A percentile compares a stretch with the other conserved stretches of the same genome.
phyloP scores from a whole-genome alignment of 2,329 filamentous ascomycete genomes.

The Tolypocladium tundrense region DNA sequence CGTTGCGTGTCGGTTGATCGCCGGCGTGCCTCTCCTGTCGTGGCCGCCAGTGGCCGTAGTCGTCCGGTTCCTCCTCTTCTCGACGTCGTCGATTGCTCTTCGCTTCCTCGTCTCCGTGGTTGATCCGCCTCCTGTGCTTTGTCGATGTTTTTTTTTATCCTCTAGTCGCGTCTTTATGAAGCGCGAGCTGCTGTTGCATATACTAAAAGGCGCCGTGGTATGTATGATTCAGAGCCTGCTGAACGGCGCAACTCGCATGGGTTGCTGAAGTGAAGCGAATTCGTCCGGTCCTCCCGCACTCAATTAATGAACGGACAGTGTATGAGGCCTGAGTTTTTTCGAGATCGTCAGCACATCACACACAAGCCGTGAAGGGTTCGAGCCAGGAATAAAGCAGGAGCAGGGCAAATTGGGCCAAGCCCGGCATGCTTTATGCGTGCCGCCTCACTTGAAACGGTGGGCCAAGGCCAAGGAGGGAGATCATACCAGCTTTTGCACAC shows the following conservation, averaged over 20 bases:
- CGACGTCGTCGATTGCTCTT: not conserved
- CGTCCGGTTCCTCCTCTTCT: not conserved
- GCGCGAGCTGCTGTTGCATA: not conserved
- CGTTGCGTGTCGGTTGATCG: not conserved
- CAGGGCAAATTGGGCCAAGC: not conserved
- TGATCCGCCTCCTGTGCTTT: not conserved
- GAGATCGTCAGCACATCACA: constrained; percentile 1
- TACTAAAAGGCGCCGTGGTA: not conserved
- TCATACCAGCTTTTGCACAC: not conserved
- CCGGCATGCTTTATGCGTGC: not conserved
- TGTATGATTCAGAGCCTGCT: constrained; percentile 45
- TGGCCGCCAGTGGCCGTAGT: not conserved
- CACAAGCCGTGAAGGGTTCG: not conserved
- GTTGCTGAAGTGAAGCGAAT: not conserved
- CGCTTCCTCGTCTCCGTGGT: not conserved
- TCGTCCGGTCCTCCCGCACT: not conserved
- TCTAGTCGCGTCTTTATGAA: not conserved
- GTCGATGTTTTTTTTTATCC: not conserved
- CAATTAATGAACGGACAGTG: not conserved
- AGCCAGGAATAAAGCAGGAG: not conserved
- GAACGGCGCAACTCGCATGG: constrained; percentile 23
- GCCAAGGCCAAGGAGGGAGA: not conserved
- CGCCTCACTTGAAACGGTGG: not conserved
- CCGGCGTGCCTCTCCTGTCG: not conserved
- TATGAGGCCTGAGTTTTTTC: not conserved